Evolutionary conservation across 2,329 filamentous ascomycete genomes (phyloP).

Genomic region (Talaromyces verruculosus): DNA sequence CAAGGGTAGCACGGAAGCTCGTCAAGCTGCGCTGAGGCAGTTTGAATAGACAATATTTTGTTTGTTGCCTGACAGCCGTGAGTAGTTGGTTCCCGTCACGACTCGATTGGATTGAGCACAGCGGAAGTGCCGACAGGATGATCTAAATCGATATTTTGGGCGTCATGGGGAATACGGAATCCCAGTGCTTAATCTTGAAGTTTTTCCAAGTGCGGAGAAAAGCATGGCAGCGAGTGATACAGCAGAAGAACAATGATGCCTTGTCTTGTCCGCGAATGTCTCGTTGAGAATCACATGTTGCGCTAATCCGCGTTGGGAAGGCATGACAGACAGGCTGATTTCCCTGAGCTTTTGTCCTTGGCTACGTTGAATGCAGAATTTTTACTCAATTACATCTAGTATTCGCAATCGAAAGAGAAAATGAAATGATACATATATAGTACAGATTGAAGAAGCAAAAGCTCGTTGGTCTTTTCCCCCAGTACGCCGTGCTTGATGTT

Average conservation of each 20-base stretch:
- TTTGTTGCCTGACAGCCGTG: conserved; percentile 6
- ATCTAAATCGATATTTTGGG: not conserved
- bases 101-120: not conserved
- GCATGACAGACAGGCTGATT: not conserved
- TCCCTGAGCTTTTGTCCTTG: not conserved
- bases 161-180: not conserved
- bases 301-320: conserved; percentile 23
- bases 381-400: not conserved
- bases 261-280: not conserved
- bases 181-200: not conserved
- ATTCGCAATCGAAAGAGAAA: not conserved
- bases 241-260: conserved; percentile 9
- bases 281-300: conserved; percentile 21
- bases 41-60: conserved; percentile 14
- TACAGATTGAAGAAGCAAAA: conserved; percentile 6
- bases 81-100: not conserved
- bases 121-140: conserved; percentile 4
- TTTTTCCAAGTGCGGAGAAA: not conserved
- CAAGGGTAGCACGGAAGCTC: conserved; percentile 34
- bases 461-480: not conserved
- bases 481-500: conserved; percentile 10
- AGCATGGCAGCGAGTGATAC: conserved; percentile 3
- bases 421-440: conserved; percentile 1
- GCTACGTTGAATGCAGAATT: not conserved
- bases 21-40: conserved; percentile 39